A percentile compares a stretch with the other conserved stretches of the same genome.
Conservation (phyloP, 345 rosid genomes). For the Aurinia saxatilis region DNA sequence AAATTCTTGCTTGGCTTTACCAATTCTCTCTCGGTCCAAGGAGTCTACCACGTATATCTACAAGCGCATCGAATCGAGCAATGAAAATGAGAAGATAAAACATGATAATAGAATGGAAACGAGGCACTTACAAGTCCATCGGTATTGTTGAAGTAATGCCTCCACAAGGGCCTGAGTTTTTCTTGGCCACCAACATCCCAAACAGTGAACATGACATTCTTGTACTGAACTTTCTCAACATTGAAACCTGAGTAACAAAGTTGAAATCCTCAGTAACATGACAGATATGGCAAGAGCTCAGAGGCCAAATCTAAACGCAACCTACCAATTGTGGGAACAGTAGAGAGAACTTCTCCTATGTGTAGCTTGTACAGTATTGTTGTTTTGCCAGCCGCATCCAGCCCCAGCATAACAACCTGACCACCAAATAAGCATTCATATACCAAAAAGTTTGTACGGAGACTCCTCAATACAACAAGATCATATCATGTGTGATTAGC, state of each 20-base stretch:
- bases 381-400: slow-evolving; percentile 97
- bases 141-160: slow-evolving; percentile 97
- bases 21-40: slow-evolving; percentile 93
- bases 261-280: slow-evolving; percentile 4
- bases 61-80: not conserved
- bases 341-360: slow-evolving; percentile 93
- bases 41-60: slow-evolving; percentile 98
- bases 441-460: too few relatives aligned
- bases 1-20: slow-evolving; percentile 83
- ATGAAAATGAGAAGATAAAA: not conserved
- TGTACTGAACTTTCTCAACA: slow-evolving; percentile 99
- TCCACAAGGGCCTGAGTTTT: slow-evolving; percentile 96
- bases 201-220: slow-evolving; percentile 95
- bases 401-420: slow-evolving; percentile 96
- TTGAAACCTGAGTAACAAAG: slow-evolving; percentile 70
- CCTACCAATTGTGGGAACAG: slow-evolving; percentile 95
- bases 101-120: too few relatives aligned
- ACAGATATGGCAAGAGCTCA: not conserved
- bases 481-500: not conserved
- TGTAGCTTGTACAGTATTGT: slow-evolving; percentile 94
- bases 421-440: too few relatives aligned
- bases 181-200: slow-evolving; percentile 99
- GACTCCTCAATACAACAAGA: not conserved
- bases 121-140: slow-evolving; percentile 74
- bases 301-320: not conserved